Base-by-base conservation (phyloP, 1,284 basidiomycete species). In the Puccinia hordei region DNA sequence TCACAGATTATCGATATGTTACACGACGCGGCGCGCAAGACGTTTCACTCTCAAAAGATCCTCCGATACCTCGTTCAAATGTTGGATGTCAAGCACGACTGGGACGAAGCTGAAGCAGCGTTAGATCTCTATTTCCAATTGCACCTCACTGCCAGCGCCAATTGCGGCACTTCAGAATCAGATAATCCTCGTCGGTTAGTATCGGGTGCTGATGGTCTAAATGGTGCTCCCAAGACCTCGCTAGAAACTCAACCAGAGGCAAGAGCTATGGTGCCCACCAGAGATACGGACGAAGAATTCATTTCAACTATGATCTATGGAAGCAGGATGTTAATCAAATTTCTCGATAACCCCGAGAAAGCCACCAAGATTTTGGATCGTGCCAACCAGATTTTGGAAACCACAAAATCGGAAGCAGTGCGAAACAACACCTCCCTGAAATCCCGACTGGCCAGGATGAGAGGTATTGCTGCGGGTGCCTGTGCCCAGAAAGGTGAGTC, bases 11-110 rank as follows among this genome's bases (percentile, higher is more conserved):
- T 84, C 22, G 83, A 94, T 90, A 88, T 93, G 19, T 88, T 97
- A 0, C 95, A 93, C 92, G 94, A 93, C 93, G 91, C 93, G 0
- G 94, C 93, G 12, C 90, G 91, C 24, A 88, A 94, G 30, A 97
- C 94, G 0, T 96, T 97, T 88, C 94, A 96, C 84, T 95, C 93
- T 0, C 91, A 91, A 82, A 89, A 90, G 10, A 87, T 96, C 19
- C 89, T 93, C 80, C 90, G 94, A 0, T 92, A 95, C 85, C 91
- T 96, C 87, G 89, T 90, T 19, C 90, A 91, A 0, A 86, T 95
- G 0, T 87, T 92, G 10, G 72, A 82, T 38, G 88, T 90, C 8
- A 88, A 89, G 0, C 91, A 90, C 4, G 91, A 92, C 81, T 85
- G 87, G 10, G 84, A 87, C 12, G 89, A 94, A 33, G 93, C 94